These are phyloP conservation scores for Hypsizygus ulmarius DNA, from an alignment of 1,284 basidiomycete genomes.

Conservation along the genomic window DNA sequence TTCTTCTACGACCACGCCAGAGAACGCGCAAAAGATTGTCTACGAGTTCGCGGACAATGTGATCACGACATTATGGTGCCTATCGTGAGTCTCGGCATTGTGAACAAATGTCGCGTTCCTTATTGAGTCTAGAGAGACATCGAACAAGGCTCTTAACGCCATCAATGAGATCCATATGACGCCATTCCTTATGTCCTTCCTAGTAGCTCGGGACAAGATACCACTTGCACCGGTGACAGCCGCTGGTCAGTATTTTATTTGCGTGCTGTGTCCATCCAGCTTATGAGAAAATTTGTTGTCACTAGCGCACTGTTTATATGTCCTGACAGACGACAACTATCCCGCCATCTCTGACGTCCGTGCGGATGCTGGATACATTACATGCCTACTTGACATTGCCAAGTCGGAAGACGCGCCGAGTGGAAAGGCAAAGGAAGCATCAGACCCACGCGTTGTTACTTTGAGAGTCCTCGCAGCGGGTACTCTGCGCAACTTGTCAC, in stretches of 20 bases:
- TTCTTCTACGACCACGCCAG: slow-evolving; percentile 54
- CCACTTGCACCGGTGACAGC: slow-evolving; percentile 71
- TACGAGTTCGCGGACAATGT: slow-evolving; percentile 90
- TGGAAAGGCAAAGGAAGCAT: slow-evolving; percentile 42
- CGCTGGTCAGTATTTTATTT: slow-evolving; percentile 53
- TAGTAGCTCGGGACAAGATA: slow-evolving; percentile 64
- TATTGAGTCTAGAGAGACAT: slow-evolving; percentile 73
- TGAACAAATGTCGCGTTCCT: slow-evolving; percentile 19
- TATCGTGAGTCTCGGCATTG: slow-evolving; percentile 64
- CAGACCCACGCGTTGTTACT: slow-evolving; percentile 50
- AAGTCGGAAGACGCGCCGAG: slow-evolving; percentile 37
- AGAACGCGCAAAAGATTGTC: slow-evolving; percentile 72
- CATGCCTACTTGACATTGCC: slow-evolving; percentile 71
- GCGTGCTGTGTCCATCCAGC: not conserved
- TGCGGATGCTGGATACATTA: slow-evolving; percentile 58
- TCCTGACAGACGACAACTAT: slow-evolving; percentile 84
- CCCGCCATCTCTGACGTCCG: slow-evolving; percentile 64
- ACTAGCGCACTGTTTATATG: slow-evolving; percentile 85
- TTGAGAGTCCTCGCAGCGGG: slow-evolving; percentile 67
- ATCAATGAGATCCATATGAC: slow-evolving; percentile 78
- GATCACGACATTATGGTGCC: slow-evolving; percentile 88
- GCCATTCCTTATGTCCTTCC: slow-evolving; percentile 83
- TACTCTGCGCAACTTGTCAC: slow-evolving; percentile 72
- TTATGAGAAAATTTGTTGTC: slow-evolving; percentile 1
- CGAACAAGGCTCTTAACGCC: slow-evolving; percentile 84